Evolutionary conservation across 768 basidiomycete species (phyloP), one percentile per base, ranked within the genome.

Genomic region (Coprinellus micaceus): DNA sequence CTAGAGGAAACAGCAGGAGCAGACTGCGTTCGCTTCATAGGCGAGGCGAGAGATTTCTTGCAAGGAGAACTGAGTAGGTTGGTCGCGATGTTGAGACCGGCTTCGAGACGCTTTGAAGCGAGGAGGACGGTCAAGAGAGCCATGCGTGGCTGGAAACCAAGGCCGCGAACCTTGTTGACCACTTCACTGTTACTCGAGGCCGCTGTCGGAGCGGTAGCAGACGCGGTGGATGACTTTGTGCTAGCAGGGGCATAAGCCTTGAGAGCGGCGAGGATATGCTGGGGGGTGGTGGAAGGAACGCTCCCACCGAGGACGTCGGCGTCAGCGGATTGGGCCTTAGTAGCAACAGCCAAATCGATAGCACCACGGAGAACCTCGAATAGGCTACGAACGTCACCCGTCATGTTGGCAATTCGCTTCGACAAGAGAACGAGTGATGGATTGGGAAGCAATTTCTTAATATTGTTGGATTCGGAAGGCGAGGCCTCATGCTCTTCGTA

Each of bases 341-440:
- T 62, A 15, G 69, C 71, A n/a, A 80, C 72, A 0, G 85, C 84
- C 13, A 85, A 70, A 61, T 91, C 88, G 61, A 95, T 89, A 7
- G 91, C 88, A 11, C 85, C 82, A 28, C 91, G 82, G 10, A 91
- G 76, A 12, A 93, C 88, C 66, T 91, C 89, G 54, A 95, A 87
- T 2, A 92, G 73, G 24, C 81, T 83, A 39, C 92, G 78, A 9
- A 94, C 89, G 63, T 95, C 92, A 15, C 92, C 92, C 0, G 92
- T 91, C 56, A 85, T 76, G 1, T 88, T 79, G 3, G 92, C 91
- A 19, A 93, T 74, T 65, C 91, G 92, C 74, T 89, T 91, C 9
- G 88, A 82, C 26, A 91, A 77, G 13, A 94, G 75, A 36, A 79
- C 83, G 33, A 93, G 68, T 2, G 89, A 79, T 1, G 88, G 76